Conservation (phyloP, 495 filamentous ascomycete species). For the Penicillium ochrochloron region DNA sequence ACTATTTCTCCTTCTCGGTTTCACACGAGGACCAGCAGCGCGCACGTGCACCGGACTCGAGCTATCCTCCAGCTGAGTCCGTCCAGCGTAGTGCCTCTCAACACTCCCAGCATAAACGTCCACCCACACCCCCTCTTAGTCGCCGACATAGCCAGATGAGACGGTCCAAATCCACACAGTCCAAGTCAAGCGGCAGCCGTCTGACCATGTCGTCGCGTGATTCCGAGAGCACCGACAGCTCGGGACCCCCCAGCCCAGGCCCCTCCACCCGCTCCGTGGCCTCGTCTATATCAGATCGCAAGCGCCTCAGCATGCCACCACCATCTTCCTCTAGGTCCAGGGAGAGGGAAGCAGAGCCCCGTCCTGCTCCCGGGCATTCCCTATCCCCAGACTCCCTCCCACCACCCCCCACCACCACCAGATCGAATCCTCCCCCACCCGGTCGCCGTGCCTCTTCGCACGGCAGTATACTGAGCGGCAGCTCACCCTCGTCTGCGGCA, state of each 20-base stretch:
- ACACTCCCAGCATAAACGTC: constrained; percentile 47
- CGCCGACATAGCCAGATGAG: constrained; percentile 55
- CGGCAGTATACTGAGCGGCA: constrained; percentile 34
- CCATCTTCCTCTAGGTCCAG: constrained; percentile 19
- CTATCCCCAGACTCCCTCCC: constrained; percentile 18
- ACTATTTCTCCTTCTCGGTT: constrained; percentile 42
- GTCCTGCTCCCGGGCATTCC: constrained; percentile 7
- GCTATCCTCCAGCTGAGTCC: constrained; percentile 22
- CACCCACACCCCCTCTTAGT: constrained; percentile 55
- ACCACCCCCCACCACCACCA: constrained; percentile 10
- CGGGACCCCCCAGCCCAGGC: constrained; percentile 42
- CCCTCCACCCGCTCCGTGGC: constrained; percentile 22
- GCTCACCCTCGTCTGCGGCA: constrained; percentile 29
- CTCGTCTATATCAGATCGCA: constrained; percentile 24
- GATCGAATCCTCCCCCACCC: constrained; percentile 17
- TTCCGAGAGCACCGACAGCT: constrained; percentile 32
- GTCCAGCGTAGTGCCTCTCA: constrained; percentile 45
- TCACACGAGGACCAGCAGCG: constrained; percentile 18
- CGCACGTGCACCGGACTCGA: constrained; percentile 18
- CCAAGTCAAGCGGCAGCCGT: constrained; percentile 40
- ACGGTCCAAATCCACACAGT: constrained; percentile 43
- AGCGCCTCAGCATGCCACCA: constrained; percentile 35
- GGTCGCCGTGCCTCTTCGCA: constrained; percentile 31
- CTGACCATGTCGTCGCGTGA: constrained; percentile 34
- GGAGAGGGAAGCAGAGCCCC: constrained; percentile 15